Base-by-base conservation (phyloP, 2,329 filamentous ascomycete genomes). In the Cryphonectria naterciae region DNA sequence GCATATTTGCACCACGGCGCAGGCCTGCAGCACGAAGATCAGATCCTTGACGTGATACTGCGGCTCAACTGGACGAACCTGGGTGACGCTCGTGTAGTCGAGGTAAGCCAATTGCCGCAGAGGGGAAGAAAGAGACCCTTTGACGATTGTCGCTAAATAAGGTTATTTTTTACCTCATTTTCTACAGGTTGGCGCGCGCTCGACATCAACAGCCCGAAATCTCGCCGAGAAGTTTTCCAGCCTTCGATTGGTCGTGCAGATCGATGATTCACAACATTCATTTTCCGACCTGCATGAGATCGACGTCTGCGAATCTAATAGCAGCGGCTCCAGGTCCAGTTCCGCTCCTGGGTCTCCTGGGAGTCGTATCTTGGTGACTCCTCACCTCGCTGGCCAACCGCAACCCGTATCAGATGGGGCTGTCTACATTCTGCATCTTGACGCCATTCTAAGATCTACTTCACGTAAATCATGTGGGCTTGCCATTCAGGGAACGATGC, bases 391-490 rank as follows among this genome's bases (percentile, higher is more conserved):
- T 4, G 77, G 74, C 0, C 72, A 72, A 25, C 72, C 68, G 10
- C 80, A 80, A 73, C 70, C 65, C 17, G 75, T 80, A 25, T 71
- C 67, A 17, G 75, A 81, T 67, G 80, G 79, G 0, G 76, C 77
- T 3, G 75, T 82, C 2, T 82, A 81, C 71, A 77, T 82, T 41
- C 58, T 81, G 5, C 77, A 76, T 52, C 70, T 79, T 5, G 73
- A 75, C 1, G 74, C 74, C 41, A 67, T 73, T 7, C 73, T 73
- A 1, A 39, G n/a, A 11, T 54, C 68, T n/a, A 22, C 58, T 37
- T 22, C 58, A n/a, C 32, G 32, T 19, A 19, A 17, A 35, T 32
- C 28, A 58, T 8, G 13, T 32, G 54, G 4, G 5, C 17, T 32
- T 4, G 74, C 69, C 7, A 74, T 80, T 28, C 41, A 68, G 8